Percentiles rank a stretch among this genome's conserved stretches.
These are phyloP conservation scores for Alternaria brassicicola DNA, from an alignment of 2,329 filamentous ascomycete species.

Conservation along the genomic window DNA sequence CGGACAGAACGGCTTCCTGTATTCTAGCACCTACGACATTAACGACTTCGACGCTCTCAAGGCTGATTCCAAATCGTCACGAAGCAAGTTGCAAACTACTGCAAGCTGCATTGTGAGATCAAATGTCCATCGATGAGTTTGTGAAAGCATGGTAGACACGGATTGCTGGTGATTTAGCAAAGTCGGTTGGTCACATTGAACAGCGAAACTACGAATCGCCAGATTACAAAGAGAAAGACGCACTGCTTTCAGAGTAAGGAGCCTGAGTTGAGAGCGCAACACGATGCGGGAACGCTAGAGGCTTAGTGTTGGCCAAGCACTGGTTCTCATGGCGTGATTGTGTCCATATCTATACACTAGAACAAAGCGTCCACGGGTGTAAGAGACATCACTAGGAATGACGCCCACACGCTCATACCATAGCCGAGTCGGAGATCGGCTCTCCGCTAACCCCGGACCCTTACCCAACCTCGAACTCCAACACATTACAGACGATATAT, in stretches of 20 bases:
- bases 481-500: not conserved
- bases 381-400: not conserved
- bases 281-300: not conserved
- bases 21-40: not conserved
- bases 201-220: not conserved
- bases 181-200: not conserved
- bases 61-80: not conserved
- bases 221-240: not conserved
- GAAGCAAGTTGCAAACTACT: no score
- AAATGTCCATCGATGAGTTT: no score
- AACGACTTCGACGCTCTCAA: not conserved
- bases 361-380: not conserved
- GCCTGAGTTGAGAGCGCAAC: not conserved
- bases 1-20: not conserved
- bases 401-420: constrained; percentile 1
- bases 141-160: no score
- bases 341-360: not conserved
- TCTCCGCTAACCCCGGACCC: constrained; percentile 14
- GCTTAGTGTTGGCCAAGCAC: not conserved
- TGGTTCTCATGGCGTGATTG: not conserved
- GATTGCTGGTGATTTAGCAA: not conserved
- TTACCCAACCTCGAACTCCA: not conserved
- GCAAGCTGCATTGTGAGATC: no score
- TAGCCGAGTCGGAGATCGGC: constrained; percentile 16
- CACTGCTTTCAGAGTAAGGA: not conserved